These are phyloP conservation scores for Tolypocladium guangdongense DNA, from an alignment of 2,329 filamentous ascomycete species.

Conservation along the genomic window DNA sequence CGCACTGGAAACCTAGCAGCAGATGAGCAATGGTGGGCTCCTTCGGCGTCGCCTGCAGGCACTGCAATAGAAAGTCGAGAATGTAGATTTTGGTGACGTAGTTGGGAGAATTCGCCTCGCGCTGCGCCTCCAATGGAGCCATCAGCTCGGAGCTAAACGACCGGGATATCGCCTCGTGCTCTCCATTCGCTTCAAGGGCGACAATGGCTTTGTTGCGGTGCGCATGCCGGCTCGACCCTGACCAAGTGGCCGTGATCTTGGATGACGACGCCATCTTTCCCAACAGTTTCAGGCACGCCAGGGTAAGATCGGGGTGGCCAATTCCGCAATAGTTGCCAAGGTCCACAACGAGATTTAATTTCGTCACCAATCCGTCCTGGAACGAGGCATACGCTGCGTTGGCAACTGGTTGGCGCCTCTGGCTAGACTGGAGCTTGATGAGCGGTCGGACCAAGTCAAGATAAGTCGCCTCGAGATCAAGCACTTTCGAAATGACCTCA, in stretches of 20 bases:
- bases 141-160: slow-evolving; percentile 61
- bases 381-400: slow-evolving; percentile 70
- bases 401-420: slow-evolving; percentile 50
- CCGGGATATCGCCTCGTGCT: slow-evolving; percentile 68
- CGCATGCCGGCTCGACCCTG: slow-evolving; percentile 47
- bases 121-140: slow-evolving; percentile 60
- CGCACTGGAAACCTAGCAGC: slow-evolving; percentile 76
- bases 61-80: slow-evolving; percentile 75
- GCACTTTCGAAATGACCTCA: slow-evolving; percentile 69
- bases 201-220: slow-evolving; percentile 78
- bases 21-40: slow-evolving; percentile 84
- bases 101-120: slow-evolving; percentile 55
- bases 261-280: slow-evolving; percentile 78
- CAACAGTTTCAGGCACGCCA: slow-evolving; percentile 70
- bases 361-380: slow-evolving; percentile 79
- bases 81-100: slow-evolving; percentile 78
- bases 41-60: slow-evolving; percentile 61
- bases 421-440: slow-evolving; percentile 54
- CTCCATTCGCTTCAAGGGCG: slow-evolving; percentile 71
- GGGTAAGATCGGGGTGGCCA: slow-evolving; percentile 67
- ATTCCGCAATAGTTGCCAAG: slow-evolving; percentile 80
- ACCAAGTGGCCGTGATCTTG: slow-evolving; percentile 63
- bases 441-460: slow-evolving; percentile 76
- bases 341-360: slow-evolving; percentile 68
- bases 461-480: slow-evolving; percentile 86